These are phyloP conservation scores for Microthyrium microscopicum DNA, from an alignment of 2,329 filamentous ascomycete species.

Conservation along the genomic window DNA sequence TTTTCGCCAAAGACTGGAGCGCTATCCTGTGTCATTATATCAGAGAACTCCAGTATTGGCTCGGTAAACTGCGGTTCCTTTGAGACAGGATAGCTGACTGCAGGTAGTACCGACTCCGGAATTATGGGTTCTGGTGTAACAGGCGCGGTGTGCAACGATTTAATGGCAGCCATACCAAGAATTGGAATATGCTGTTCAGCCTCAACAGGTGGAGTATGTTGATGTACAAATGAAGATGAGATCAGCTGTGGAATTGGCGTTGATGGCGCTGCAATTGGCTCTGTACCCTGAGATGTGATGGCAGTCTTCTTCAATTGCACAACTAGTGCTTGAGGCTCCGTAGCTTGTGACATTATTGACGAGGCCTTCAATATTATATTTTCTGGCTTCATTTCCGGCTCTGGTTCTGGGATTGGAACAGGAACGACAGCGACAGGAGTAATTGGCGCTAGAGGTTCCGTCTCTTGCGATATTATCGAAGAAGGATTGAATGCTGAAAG, in stretches of 20 bases:
- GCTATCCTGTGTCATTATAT: too few relatives aligned
- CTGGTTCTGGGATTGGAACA: too few relatives aligned
- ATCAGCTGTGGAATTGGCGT: constrained; percentile 6
- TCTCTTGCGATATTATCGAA: constrained; percentile 15
- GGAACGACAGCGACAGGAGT: constrained; percentile 13
- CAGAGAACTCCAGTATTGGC: too few relatives aligned
- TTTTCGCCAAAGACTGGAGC: too few relatives aligned
- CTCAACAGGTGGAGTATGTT: constrained; percentile 8
- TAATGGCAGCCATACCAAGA: too few relatives aligned
- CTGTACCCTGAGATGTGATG: constrained; percentile 16
- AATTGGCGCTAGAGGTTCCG: constrained; percentile 12
- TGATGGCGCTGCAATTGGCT: constrained; percentile 9
- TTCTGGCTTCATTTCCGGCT: too few relatives aligned
- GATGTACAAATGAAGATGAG: constrained; percentile 5
- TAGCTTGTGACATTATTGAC: constrained; percentile 8
- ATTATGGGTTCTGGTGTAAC: too few relatives aligned
- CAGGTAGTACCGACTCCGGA: too few relatives aligned
- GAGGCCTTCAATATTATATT: constrained; percentile 3
- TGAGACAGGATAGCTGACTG: neutral
- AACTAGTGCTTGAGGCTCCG: constrained; percentile 9
- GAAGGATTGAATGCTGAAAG: constrained; percentile 11
- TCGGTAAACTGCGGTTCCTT: constrained; percentile 2
- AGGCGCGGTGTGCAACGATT: too few relatives aligned
- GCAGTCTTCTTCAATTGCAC: constrained; percentile 16
- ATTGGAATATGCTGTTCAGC: neutral